phyloP scores from a whole-genome alignment of 805 yeast genomes.

The Wickerhamiella kazuoi region DNA sequence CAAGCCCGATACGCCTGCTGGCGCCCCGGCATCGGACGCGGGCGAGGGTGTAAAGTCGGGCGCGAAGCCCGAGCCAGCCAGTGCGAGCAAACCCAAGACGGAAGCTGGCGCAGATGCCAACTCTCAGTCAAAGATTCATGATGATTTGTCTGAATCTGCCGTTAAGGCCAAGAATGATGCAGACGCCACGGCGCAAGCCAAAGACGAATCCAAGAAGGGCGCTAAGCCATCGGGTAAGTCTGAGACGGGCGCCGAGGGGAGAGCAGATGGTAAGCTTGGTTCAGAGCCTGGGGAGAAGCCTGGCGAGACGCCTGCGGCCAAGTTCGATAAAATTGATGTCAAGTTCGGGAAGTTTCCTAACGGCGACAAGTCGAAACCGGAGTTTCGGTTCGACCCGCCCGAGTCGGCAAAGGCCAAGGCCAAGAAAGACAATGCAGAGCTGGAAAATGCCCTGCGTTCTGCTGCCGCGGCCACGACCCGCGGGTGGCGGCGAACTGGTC shows the following conservation, averaged over 20 bases:
- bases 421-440: constrained; percentile 1
- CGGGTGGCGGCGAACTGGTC: not conserved
- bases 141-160: not conserved
- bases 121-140: not conserved
- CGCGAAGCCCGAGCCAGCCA: too few relatives aligned
- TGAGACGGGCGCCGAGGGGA: not conserved
- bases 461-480: not conserved
- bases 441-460: constrained; percentile 1
- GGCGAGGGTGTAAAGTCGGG: not conserved
- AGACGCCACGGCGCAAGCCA: not conserved
- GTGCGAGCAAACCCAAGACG: too few relatives aligned
- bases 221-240: not conserved
- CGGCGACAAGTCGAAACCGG: not conserved
- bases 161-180: not conserved
- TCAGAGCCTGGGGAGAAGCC: too few relatives aligned
- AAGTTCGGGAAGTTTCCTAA: not conserved
- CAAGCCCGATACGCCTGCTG: not conserved
- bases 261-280: too few relatives aligned
- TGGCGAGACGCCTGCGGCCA: too few relatives aligned
- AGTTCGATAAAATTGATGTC: not conserved
- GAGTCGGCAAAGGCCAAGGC: not conserved
- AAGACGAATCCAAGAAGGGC: not conserved
- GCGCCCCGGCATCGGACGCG: not conserved
- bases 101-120: not conserved
- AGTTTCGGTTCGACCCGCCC: not conserved